phyloP scores from a whole-genome alignment of 768 basidiomycete genomes.

The Cystofilobasidium macerans region DNA sequence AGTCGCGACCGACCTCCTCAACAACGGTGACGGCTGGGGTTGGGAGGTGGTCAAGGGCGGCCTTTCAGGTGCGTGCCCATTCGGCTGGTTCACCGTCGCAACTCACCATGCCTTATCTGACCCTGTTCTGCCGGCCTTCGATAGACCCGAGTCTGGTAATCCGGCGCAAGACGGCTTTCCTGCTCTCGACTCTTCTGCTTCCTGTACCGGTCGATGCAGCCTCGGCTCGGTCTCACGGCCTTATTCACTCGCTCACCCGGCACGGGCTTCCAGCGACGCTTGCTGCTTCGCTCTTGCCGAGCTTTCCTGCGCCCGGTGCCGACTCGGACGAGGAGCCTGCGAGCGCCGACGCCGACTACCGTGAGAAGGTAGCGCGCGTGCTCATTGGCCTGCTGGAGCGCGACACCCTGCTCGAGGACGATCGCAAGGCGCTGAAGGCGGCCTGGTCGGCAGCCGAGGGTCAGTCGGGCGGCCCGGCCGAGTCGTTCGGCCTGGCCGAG shows the following conservation, averaged over 20 bases:
- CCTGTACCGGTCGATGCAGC: constrained; percentile 32
- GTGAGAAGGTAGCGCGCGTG: constrained; percentile 28
- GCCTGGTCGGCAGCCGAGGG: constrained; percentile 16
- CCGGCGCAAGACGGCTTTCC: constrained; percentile 66
- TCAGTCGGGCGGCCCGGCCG: constrained; percentile 25
- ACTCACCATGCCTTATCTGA: not conserved
- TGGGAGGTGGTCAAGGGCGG: constrained; percentile 55
- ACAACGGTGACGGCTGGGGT: constrained; percentile 44
- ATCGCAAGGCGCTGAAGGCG: constrained; percentile 18
- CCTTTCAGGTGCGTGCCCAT: constrained; percentile 37
- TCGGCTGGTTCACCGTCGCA: not conserved
- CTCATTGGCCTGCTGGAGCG: constrained; percentile 25
- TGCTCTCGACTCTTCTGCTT: constrained; percentile 58
- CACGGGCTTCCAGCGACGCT: constrained; percentile 14
- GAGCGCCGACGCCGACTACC: constrained; percentile 28
- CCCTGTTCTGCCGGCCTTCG: not conserved
- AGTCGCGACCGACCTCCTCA: constrained; percentile 51
- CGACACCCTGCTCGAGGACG: constrained; percentile 19
- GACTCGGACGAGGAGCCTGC: constrained; percentile 23
- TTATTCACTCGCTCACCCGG: constrained; percentile 1
- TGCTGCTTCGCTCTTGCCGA: constrained; percentile 13
- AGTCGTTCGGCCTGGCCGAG: constrained; percentile 4
- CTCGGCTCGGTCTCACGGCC: constrained; percentile 28
- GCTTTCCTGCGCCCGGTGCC: constrained; percentile 16
- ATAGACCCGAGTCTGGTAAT: constrained; percentile 66